Percentiles rank a stretch among this genome's conserved stretches.
Evolutionary conservation across 2,329 filamentous ascomycete genomes (phyloP).

Genomic region (Saccharata proteae): DNA sequence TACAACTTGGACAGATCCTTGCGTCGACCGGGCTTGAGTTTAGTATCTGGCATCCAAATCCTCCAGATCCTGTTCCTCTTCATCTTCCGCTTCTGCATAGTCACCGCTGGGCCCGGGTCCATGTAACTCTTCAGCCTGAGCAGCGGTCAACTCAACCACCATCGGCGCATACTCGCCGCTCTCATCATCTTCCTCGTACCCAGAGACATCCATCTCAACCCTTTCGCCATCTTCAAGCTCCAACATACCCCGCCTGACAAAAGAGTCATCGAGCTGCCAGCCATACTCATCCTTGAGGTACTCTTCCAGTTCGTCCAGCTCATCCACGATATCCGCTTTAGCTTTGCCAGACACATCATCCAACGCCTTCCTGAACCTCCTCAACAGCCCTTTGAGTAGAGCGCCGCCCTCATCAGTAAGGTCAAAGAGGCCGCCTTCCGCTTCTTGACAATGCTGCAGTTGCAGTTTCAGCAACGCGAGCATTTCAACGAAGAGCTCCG

Average conservation of each 20-base stretch:
- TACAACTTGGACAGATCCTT: too few relatives aligned
- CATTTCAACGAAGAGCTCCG: constrained; percentile 40
- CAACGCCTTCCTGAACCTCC: constrained; percentile 39
- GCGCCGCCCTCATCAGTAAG: constrained; percentile 40
- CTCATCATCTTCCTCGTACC: constrained; percentile 48
- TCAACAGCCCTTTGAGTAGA: constrained; percentile 41
- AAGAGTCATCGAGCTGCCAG: constrained; percentile 45
- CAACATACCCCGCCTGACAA: constrained; percentile 45
- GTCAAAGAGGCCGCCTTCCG: constrained; percentile 50
- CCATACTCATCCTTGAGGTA: constrained; percentile 43
- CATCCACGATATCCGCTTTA: constrained; percentile 36
- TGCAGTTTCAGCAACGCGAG: constrained; percentile 40
- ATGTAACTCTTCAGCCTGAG: constrained; percentile 24
- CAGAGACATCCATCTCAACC: constrained; percentile 45
- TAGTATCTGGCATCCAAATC: constrained; percentile 28
- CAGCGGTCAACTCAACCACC: constrained; percentile 42
- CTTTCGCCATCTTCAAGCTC: constrained; percentile 52
- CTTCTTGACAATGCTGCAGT: constrained; percentile 43
- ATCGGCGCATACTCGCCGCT: constrained; percentile 52
- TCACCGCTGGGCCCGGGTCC: constrained; percentile 9
- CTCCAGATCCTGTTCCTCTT: constrained; percentile 26
- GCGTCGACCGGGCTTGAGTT: too few relatives aligned
- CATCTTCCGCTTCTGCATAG: constrained; percentile 20
- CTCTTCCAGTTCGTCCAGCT: constrained; percentile 42
- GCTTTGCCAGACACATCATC: constrained; percentile 33